Evolutionary conservation across 2,329 filamentous ascomycete species (phyloP), one percentile per base, ranked within the genome.

Genomic region (Cladophialophora psammophila): DNA sequence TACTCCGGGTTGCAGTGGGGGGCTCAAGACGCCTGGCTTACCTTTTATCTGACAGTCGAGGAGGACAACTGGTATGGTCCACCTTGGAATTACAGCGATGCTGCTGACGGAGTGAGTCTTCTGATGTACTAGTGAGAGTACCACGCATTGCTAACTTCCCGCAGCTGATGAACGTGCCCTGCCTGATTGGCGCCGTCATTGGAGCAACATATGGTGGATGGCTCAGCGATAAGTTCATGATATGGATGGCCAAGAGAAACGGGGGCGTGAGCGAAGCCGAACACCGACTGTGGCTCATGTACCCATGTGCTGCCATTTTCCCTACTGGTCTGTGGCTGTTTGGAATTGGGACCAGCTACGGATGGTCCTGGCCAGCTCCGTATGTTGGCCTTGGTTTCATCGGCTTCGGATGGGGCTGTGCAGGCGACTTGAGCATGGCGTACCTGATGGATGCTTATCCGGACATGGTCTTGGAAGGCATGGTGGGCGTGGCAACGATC

Each of bases 1-100:
- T 87, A 84, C 68, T 84, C 85, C 2, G 85, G 86, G 8, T 74
- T 87, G 31, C 85, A 87, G 72, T 88, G 86, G 86, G 86, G 86
- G 3, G 79, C 84, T 35, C 86, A 88, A 74, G 86, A 87, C 69
- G 84, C 86, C n/a, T 87, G 86, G 76, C 76, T 88, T 26, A 84
- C 84, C 1, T 87, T 88, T 73, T 87, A 88, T 69, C 78, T 87
- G 36, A 88, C 86, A 0, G 80, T 87, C 1, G 81, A 87, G 72
- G 84, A 88, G 71, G 84, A 86, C 68, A 82, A 82, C 69, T 87
- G 85, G 82, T 83, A 82, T 32, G 81, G 77, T 0, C 75, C 78
- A 9, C 86, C 86, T 0, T 88, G 84, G 81, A 82, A 86, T 74
- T 88, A 88, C 73, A 79, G 76, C 40, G 81, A 86, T 64, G 81